Evolutionary conservation across 768 basidiomycete genomes (phyloP), one percentile per base, ranked within the genome.

Genomic region (Calocybe gangraenosa): DNA sequence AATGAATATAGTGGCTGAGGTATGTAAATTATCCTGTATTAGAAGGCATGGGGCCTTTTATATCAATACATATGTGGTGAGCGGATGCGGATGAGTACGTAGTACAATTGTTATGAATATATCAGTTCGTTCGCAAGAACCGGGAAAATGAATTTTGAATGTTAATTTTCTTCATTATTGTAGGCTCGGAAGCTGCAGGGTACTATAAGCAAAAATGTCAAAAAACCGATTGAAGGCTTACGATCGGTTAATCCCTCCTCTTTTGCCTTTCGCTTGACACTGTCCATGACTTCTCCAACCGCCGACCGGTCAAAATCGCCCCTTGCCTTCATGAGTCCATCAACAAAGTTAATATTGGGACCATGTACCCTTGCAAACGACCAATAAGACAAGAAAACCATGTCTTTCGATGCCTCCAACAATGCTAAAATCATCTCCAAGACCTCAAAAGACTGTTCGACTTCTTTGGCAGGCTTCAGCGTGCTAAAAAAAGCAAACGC

Each of bases 371-470:
- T 90, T 14, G 93, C 94, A 63, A 99, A 98, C 3, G 80, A 72
- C 84, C 89, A 96, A 65, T 87, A 96, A 9, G 93, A 93, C 44
- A 98, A 68, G 72, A 95, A 95, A 2, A 85, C 84, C 65, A 97
- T 79, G 50, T 87, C 86, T 67, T 87, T 87, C 33, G 87, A 89
- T 1, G 94, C 90, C 48, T 89, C 84, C 25, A 96, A 68, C 60
- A 97, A 75, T 3, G 82, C 74, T 18, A 92, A 70, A 31, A 92
- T 78, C 72, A 84, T 73, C 62, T 97, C 92, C 44, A 97, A 64
- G 28, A 97, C 82, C 57, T 92, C 87, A 51, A 99, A 92, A 52
- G 82, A 78, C 25, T 68, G 65, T 58, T 95, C 89, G 19, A 98
- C 71, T 49, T 94, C 92, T 58, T 84, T 76, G 14, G 80, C 71